These are phyloP conservation scores for Barbarea vulgaris DNA, from an alignment of 345 rosid species.

Conservation along the genomic window DNA sequence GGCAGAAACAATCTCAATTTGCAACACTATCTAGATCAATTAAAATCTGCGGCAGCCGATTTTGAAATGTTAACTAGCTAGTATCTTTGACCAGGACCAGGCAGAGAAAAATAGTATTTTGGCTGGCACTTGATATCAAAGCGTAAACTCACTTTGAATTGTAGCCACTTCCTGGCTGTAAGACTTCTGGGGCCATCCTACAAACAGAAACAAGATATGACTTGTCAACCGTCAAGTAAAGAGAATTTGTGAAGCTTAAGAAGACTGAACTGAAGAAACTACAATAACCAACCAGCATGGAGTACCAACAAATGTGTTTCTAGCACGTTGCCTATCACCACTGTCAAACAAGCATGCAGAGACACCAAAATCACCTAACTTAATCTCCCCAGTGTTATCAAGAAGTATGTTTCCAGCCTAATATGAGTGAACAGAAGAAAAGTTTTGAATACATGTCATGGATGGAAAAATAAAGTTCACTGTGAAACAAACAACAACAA, in stretches of 20 bases:
- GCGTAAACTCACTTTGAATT: slow-evolving; percentile 72
- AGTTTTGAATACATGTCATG: neutral
- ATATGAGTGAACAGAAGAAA: slow-evolving; percentile 17
- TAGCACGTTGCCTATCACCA: slow-evolving; percentile 93
- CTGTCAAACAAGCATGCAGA: slow-evolving; percentile 93
- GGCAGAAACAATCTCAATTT: neutral
- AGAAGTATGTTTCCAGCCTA: slow-evolving; percentile 98
- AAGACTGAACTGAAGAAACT: slow-evolving; percentile 6
- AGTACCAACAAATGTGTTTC: slow-evolving; percentile 99
- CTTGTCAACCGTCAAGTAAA: neutral
- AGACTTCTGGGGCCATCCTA: slow-evolving; percentile 99
- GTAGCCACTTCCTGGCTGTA: slow-evolving; percentile 97
- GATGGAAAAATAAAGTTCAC: neutral
- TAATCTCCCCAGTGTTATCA: slow-evolving; percentile 71
- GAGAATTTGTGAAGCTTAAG: slow-evolving; percentile 3
- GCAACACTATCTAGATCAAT: slow-evolving; percentile 11
- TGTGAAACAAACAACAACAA: neutral
- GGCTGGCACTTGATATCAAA: neutral
- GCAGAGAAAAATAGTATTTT: slow-evolving; percentile 1
- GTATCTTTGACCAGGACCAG: neutral
- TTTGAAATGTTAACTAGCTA: neutral
- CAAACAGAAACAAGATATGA: slow-evolving; percentile 31
- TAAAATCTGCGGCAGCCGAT: neutral
- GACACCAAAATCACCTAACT: slow-evolving; percentile 97
- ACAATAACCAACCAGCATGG: slow-evolving; percentile 83